Base-by-base conservation (phyloP, 129 eudicot species). In the Arctium lappa region DNA sequence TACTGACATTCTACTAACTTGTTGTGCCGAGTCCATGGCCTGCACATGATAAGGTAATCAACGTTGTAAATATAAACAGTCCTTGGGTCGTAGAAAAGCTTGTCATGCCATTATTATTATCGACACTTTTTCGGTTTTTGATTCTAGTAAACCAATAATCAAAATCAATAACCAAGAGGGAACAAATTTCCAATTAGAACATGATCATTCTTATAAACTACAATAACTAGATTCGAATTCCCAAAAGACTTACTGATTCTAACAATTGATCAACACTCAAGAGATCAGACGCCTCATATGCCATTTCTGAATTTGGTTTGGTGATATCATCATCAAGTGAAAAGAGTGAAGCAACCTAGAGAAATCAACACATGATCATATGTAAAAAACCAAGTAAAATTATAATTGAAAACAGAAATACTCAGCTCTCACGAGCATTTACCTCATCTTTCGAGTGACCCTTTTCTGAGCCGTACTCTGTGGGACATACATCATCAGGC, bases 401-500 rank as follows among this genome's bases (percentile, higher is more conserved):
- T 53, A 40, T 63, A 36, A 36, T 38, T 29, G 11, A 1, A 69
- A 50, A 65, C 22, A 8, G 3, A 9, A 48, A 76, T 8, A 79
- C 29, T 18, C 36, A 46, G 65, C 38, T 77, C 53, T 70, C 30
- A 60, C n/a, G 29, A 78, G 74, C 2, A 10, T 78, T 46, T 77
- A 88, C 94, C 85, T 79, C 87, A 80, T 87, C 91, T 44, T 75
- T 79, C 33, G 32, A 63, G 69, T 63, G 82, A 83, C 87, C 79
- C 82, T 85, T 38, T 77, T 89, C 39, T 22, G 53, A 71, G 31
- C 86, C 87, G 77, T 89, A 86, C 69, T 80, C 90, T 81, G 82
- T 76, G 18, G 92, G 97, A 37, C 94, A 92, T 34, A 82, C 88
- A 70, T 92, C 97, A 87, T 92, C 97, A 40, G 97, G 97, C 78